Percentiles rank a stretch among this genome's conserved stretches.
Conservation (phyloP, 495 filamentous ascomycete genomes). For the Neurospora hispaniola region DNA sequence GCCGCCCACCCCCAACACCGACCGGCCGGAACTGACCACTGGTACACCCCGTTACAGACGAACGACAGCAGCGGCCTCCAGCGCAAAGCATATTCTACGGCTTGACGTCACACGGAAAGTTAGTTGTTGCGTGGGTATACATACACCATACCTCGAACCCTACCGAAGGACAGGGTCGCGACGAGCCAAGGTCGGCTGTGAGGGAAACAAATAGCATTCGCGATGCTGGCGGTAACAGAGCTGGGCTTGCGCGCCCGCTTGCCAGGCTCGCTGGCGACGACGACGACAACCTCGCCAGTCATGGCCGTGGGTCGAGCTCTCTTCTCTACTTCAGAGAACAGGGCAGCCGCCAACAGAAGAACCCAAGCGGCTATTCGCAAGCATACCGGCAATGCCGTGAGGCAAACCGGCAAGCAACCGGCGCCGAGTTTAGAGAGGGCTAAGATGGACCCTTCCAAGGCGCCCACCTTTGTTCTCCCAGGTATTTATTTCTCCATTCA, state of each 20-base stretch:
- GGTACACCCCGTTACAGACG: neutral
- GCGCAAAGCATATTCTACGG: neutral
- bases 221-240: neutral
- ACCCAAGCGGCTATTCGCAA: neutral
- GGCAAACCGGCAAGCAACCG: neutral
- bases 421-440: neutral
- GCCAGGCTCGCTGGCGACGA: slow-evolving; percentile 2
- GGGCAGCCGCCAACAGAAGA: neutral
- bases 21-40: neutral
- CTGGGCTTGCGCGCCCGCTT: slow-evolving; percentile 6
- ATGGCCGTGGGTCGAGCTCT: neutral
- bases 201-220: neutral
- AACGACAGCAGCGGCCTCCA: neutral
- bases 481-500: neutral
- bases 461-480: slow-evolving; percentile 1
- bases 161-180: neutral
- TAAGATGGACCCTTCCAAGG: neutral
- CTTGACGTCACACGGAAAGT: neutral
- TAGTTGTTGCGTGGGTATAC: neutral
- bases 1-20: neutral
- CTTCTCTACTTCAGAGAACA: neutral
- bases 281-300: neutral
- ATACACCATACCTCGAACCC: neutral
- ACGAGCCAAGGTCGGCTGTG: neutral
- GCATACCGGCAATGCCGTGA: neutral